These are phyloP conservation scores for Colletotrichum cereale DNA, from an alignment of 2,329 filamentous ascomycete genomes.

Conservation along the genomic window DNA sequence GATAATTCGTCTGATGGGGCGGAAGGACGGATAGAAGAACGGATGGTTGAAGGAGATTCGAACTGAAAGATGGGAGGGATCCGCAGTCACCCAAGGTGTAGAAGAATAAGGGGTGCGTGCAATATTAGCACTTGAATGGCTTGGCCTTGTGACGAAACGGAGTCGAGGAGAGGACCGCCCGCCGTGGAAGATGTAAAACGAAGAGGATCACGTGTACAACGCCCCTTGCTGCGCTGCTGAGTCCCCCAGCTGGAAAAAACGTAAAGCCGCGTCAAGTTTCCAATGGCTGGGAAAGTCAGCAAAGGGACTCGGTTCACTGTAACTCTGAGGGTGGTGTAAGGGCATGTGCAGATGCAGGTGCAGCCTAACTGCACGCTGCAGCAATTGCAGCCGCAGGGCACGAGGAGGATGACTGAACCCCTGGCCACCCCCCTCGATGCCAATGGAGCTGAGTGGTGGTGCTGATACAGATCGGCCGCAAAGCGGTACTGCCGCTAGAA, in stretches of 20 bases:
- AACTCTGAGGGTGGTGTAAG: neutral
- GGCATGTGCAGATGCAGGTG: slow-evolving; percentile 17
- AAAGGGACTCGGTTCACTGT: neutral
- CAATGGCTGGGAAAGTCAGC: neutral
- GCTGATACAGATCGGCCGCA: neutral
- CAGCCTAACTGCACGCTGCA: slow-evolving; percentile 15
- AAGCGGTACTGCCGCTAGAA: slow-evolving; percentile 4
- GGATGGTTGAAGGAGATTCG: neutral
- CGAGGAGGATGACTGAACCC: slow-evolving; percentile 6
- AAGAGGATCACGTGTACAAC: slow-evolving; percentile 1
- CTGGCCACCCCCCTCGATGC: neutral
- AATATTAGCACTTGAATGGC: neutral
- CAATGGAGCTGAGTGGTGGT: neutral
- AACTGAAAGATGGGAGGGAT: slow-evolving; percentile 5
- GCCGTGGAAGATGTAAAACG: neutral
- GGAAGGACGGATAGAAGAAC: neutral
- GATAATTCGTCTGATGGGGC: slow-evolving; percentile 11
- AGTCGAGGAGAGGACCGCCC: neutral
- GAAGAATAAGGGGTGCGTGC: neutral
- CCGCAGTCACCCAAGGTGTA: neutral
- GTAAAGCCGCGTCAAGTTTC: neutral
- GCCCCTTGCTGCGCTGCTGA: neutral
- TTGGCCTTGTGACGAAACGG: slow-evolving; percentile 17
- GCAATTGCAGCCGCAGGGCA: slow-evolving; percentile 26
- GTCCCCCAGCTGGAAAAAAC: neutral